These are phyloP conservation scores for Calocera cornea DNA, from an alignment of 768 basidiomycete species.

Conservation along the genomic window DNA sequence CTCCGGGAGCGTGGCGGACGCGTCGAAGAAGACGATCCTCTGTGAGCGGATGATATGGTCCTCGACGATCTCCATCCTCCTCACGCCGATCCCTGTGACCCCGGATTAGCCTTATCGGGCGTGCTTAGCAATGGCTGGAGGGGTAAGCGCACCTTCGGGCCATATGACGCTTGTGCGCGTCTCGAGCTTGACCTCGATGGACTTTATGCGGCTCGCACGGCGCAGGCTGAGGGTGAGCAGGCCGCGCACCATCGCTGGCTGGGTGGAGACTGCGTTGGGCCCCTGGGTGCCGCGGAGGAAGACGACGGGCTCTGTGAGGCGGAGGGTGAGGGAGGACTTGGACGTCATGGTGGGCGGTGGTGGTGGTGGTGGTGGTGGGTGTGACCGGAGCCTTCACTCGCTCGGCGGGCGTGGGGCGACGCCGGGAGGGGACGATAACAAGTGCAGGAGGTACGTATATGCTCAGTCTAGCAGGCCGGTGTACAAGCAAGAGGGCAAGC, in stretches of 20 bases:
- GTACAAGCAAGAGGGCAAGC: too few species aligned
- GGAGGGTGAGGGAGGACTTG: slow-evolving; percentile 26
- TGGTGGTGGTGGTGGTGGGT: background rate
- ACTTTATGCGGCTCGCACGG: slow-evolving; percentile 75
- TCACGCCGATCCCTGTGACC: slow-evolving; percentile 45
- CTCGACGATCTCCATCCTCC: slow-evolving; percentile 63
- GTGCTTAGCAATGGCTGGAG: background rate
- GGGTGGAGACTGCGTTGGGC: slow-evolving; percentile 29
- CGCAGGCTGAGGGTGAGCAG: slow-evolving; percentile 46
- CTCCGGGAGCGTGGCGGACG: slow-evolving; percentile 34
- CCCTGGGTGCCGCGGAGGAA: slow-evolving; percentile 38
- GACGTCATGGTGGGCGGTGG: background rate
- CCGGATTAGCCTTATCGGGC: background rate
- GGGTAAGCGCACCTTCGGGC: slow-evolving; percentile 65
- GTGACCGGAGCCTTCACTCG: too few species aligned
- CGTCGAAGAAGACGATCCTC: slow-evolving; percentile 59
- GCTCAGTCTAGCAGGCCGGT: too few species aligned
- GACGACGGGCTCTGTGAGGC: slow-evolving; percentile 60
- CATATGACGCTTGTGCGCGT: slow-evolving; percentile 62
- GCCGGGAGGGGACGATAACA: background rate
- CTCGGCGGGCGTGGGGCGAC: background rate
- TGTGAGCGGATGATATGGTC: slow-evolving; percentile 61
- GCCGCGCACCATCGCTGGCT: slow-evolving; percentile 49
- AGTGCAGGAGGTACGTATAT: background rate
- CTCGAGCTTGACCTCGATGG: slow-evolving; percentile 66